Evolutionary conservation across 2,329 filamentous ascomycete genomes (phyloP).

Genomic region (Coniochaeta sp.): DNA sequence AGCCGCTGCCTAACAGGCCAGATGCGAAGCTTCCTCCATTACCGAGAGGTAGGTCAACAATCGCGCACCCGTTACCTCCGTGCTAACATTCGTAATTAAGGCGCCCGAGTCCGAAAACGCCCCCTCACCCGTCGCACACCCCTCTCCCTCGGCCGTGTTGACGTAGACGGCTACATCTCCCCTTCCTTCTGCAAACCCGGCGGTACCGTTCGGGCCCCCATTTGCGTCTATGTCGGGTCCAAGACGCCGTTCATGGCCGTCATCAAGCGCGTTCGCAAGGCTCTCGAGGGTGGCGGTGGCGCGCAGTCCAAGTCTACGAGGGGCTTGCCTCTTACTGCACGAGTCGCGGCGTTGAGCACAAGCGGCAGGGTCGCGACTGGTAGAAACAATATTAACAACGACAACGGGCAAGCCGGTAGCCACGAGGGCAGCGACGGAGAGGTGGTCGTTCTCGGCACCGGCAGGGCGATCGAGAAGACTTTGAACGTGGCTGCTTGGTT

Average conservation of each 20-base stretch:
- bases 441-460: conserved; percentile 57
- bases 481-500: conserved; percentile 59
- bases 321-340: conserved; percentile 35
- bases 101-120: conserved; percentile 41
- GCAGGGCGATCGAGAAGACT: conserved; percentile 58
- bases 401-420: conserved; percentile 19
- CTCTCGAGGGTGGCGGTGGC: conserved; percentile 49
- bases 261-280: conserved; percentile 57
- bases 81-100: conserved; percentile 20
- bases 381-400: conserved; percentile 20
- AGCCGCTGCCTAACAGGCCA: conserved; percentile 11
- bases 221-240: conserved; percentile 56
- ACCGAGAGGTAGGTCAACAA: conserved; percentile 16
- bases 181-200: conserved; percentile 3
- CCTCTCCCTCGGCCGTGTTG: conserved; percentile 12
- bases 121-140: conserved; percentile 25
- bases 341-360: conserved; percentile 24
- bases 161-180: conserved; percentile 12
- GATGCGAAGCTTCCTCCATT: conserved; percentile 27
- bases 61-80: neutral
- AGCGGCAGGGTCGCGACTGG: conserved; percentile 16
- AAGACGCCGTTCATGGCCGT: conserved; percentile 61
- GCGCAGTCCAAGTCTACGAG: conserved; percentile 39
- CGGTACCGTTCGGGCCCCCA: conserved; percentile 14
- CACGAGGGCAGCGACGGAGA: conserved; percentile 24